These are phyloP conservation scores for Terfezia claveryi DNA, from an alignment of 495 filamentous ascomycete species.

Conservation along the genomic window DNA sequence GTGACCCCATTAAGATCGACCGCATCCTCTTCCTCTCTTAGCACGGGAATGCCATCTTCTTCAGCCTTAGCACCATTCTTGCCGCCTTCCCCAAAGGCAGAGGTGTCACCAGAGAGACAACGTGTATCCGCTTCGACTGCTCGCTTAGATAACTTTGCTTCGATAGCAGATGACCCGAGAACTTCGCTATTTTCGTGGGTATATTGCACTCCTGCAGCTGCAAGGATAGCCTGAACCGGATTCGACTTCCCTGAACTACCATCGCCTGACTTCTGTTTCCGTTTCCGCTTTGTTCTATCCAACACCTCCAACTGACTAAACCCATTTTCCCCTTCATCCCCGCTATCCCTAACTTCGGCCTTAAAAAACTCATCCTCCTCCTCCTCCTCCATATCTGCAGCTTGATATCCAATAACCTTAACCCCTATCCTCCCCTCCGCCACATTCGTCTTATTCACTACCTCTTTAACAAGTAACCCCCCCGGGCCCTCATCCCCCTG, in stretches of 20 bases:
- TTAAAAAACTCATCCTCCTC: conserved; percentile 22
- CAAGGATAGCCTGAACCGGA: conserved; percentile 71
- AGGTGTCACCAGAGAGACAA: conserved; percentile 22
- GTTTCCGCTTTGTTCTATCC: conserved; percentile 24
- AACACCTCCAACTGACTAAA: conserved; percentile 58
- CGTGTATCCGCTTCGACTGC: conserved; percentile 44
- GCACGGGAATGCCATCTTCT: background rate
- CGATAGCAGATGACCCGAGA: conserved; percentile 67
- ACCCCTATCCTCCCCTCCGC: conserved; percentile 81
- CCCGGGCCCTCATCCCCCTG: conserved; percentile 42
- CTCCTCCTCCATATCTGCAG: conserved; percentile 19
- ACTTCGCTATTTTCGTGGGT: conserved; percentile 94
- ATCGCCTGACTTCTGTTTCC: conserved; percentile 19
- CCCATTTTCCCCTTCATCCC: conserved; percentile 34
- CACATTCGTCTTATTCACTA: conserved; percentile 94
- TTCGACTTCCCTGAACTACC: conserved; percentile 31
- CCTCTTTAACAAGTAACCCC: conserved; percentile 46
- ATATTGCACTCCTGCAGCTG: conserved; percentile 77
- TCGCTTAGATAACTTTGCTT: conserved; percentile 52
- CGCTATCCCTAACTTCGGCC: conserved; percentile 25
- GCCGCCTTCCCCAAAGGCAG: conserved; percentile 8
- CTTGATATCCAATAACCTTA: conserved; percentile 48
- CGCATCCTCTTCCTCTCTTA: background rate
- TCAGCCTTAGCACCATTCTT: background rate
- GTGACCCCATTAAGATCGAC: background rate